phyloP scores from a whole-genome alignment of 768 basidiomycete species.

The Mycena floridula region DNA sequence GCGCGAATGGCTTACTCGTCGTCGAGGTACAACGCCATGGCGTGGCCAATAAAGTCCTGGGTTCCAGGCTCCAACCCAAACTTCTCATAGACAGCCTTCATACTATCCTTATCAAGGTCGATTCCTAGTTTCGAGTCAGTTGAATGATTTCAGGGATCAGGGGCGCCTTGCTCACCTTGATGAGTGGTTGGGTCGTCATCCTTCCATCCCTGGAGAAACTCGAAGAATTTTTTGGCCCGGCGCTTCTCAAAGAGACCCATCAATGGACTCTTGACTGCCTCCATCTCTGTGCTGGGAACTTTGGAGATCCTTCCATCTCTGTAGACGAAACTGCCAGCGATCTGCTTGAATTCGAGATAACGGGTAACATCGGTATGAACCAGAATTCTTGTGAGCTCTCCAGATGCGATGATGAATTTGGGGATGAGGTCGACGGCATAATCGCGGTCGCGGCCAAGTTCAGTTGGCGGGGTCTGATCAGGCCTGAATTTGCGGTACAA shows the following conservation, averaged over 20 bases:
- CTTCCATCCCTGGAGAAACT: slow-evolving; percentile 92
- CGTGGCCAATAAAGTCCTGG: slow-evolving; percentile 98
- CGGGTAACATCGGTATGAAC: slow-evolving; percentile 98
- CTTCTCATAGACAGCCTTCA: slow-evolving; percentile 94
- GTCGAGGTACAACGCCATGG: slow-evolving; percentile 97
- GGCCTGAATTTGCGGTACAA: slow-evolving; percentile 94
- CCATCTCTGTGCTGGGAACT: slow-evolving; percentile 95
- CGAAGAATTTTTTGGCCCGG: slow-evolving; percentile 97
- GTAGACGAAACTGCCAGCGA: slow-evolving; percentile 97
- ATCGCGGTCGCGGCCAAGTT: slow-evolving; percentile 94
- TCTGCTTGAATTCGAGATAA: slow-evolving; percentile 99
- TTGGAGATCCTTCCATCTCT: slow-evolving; percentile 96
- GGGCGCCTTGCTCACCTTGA: slow-evolving; percentile 56
- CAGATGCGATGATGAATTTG: slow-evolving; percentile 98
- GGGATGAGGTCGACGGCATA: slow-evolving; percentile 97
- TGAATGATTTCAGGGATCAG: background rate
- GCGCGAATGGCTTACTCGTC: slow-evolving; percentile 69
- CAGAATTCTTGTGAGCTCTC: slow-evolving; percentile 95
- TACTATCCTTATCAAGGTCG: slow-evolving; percentile 83
- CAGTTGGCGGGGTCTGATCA: slow-evolving; percentile 66
- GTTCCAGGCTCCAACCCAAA: slow-evolving; percentile 97
- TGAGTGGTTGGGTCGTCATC: slow-evolving; percentile 95
- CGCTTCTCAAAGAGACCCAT: slow-evolving; percentile 99
- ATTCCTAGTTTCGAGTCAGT: slow-evolving; percentile 46
- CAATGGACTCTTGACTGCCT: slow-evolving; percentile 89